Evolutionary conservation across 2,329 filamentous ascomycete genomes (phyloP).

Genomic region (Alternaria infectoria): DNA sequence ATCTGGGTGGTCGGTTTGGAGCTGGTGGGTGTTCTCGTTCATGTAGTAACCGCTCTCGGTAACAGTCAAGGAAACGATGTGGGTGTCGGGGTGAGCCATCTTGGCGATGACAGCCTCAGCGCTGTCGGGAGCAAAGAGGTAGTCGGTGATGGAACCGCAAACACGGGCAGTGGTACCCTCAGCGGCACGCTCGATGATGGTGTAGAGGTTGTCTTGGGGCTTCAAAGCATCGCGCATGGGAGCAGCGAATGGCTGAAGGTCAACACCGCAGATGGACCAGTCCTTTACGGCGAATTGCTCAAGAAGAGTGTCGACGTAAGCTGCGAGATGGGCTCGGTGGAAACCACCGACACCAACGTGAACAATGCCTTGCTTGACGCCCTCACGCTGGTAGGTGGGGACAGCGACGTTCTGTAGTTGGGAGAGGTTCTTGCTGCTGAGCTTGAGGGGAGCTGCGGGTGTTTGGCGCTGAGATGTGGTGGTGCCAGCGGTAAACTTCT

Average conservation of each 20-base stretch:
- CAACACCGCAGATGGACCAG: constrained; percentile 40
- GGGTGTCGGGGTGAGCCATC: constrained; percentile 37
- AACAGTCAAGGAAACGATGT: constrained; percentile 40
- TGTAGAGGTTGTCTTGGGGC: constrained; percentile 38
- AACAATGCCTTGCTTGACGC: constrained; percentile 38
- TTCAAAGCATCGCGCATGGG: constrained; percentile 33
- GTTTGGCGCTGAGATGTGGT: not conserved
- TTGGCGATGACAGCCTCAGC: constrained; percentile 37
- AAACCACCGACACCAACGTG: constrained; percentile 39
- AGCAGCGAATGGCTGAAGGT: constrained; percentile 34
- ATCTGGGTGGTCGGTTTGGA: constrained; percentile 33
- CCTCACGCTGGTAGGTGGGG: constrained; percentile 31
- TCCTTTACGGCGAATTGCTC: constrained; percentile 33
- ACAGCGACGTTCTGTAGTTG: constrained; percentile 27
- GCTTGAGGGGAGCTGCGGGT: constrained; percentile 8
- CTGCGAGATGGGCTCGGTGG: constrained; percentile 36
- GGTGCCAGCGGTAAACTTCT: not conserved
- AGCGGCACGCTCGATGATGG: constrained; percentile 34
- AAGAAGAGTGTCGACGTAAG: constrained; percentile 36
- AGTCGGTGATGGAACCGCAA: constrained; percentile 35
- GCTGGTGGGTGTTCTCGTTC: constrained; percentile 40
- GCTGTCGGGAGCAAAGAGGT: constrained; percentile 37
- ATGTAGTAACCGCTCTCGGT: constrained; percentile 40
- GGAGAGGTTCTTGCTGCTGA: constrained; percentile 30
- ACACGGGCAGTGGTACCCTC: constrained; percentile 31